Evolutionary conservation across 768 basidiomycete species (phyloP).

Genomic region (Krasilnikovozyma curviuscula): DNA sequence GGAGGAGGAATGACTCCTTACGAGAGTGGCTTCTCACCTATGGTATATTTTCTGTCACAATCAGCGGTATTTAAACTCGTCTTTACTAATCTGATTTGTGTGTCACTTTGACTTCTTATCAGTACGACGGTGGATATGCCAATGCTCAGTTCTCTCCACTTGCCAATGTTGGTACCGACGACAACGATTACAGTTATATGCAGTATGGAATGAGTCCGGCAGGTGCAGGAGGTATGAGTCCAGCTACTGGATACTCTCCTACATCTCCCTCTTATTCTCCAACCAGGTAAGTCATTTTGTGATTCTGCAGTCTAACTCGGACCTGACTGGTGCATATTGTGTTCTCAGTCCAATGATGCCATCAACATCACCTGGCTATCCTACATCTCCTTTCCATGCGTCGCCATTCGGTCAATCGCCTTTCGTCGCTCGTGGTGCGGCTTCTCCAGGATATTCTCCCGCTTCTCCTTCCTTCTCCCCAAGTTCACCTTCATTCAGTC

Average conservation of each 20-base stretch:
- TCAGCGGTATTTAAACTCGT: no score
- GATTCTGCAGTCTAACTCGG: background rate
- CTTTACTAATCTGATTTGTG: no score
- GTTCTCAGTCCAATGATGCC: slow-evolving; percentile 60
- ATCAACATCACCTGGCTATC: slow-evolving; percentile 73
- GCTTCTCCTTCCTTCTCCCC: slow-evolving; percentile 23
- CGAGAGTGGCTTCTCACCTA: slow-evolving; percentile 74
- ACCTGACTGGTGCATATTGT: slow-evolving; percentile 6
- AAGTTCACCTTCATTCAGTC: slow-evolving; percentile 17
- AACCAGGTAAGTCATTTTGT: slow-evolving; percentile 20
- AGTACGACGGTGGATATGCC: slow-evolving; percentile 60
- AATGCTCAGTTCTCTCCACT: slow-evolving; percentile 88
- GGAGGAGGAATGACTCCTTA: slow-evolving; percentile 89
- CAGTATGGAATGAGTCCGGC: slow-evolving; percentile 77
- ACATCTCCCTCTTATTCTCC: slow-evolving; percentile 20
- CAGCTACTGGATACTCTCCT: slow-evolving; percentile 12
- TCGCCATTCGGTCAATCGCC: slow-evolving; percentile 82
- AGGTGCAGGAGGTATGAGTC: slow-evolving; percentile 44
- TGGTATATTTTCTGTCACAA: no score
- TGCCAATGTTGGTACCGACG: slow-evolving; percentile 55
- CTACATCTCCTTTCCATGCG: slow-evolving; percentile 69
- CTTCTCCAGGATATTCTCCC: slow-evolving; percentile 22
- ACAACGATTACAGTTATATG: slow-evolving; percentile 59
- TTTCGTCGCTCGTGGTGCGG: slow-evolving; percentile 25
- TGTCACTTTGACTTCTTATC: no score